Base-by-base conservation (phyloP, 169 alveolate genomes). In the Eimeria tenella region DNA sequence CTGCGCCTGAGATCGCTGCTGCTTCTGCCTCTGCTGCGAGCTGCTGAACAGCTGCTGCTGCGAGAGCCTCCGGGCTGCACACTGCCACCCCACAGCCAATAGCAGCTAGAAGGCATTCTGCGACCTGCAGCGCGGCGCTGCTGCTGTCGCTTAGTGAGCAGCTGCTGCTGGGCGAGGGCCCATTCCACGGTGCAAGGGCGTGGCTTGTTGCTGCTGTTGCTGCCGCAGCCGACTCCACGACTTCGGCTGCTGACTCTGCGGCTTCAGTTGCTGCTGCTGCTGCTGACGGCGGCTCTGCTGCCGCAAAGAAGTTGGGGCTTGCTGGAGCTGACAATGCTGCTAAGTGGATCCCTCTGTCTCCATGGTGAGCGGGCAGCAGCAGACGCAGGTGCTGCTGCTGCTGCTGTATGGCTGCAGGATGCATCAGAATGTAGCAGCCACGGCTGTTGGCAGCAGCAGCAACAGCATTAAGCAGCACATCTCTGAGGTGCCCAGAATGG, bases 1-100 rank as follows among this genome's bases (percentile, higher is more conserved):
- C 77, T 60, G 65, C 73, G 6, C 58, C 0, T 55, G 77, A n/a
- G 1, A 25, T 60, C 13, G 93, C 42, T 62, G 71, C 65, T 65
- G 83, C 86, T n/a, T 74, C 73, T 17, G 68, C 84, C 49, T 9
- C 84, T 70, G 58, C 56, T 13, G 42, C 62, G 19, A 68, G 53
- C 84, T 63, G 93, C 53, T 71, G 94, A 63, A 77, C 42, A 1
- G 94, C 88, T 17, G 94, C 94, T 13, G 94, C 70, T 49, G 79
- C 87, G 15, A 90, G 50, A 15, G 90, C 65, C 5, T 63, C 82
- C 55, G 86, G 90, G 13, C 60, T 81, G 81, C 94, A 90, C 49
- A 90, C 83, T 3, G 94, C 86, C 52, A 90, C 86, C 13, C 90
- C 86, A 77, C 86, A 74, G 55, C 94, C 94, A 9, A 63, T 82